Evolutionary conservation across 345 rosid genomes (phyloP).

Genomic region (Diplotaxis tenuifolia): DNA sequence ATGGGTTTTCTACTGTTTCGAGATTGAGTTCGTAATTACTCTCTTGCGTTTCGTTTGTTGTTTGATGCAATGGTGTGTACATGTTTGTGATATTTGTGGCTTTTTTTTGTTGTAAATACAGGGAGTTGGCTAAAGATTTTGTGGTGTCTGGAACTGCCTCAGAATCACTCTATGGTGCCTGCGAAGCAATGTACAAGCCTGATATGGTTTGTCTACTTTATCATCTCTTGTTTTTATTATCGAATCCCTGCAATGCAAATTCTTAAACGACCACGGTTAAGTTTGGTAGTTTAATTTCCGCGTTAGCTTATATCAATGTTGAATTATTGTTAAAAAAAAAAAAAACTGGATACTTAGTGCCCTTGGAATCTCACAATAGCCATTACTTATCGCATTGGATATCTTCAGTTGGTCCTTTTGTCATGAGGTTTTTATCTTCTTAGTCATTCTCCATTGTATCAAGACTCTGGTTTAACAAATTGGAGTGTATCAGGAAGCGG

Average conservation of each 20-base stretch:
- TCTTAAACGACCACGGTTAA: background rate
- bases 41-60: background rate
- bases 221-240: background rate
- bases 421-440: background rate
- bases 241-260: background rate
- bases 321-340: too few species aligned
- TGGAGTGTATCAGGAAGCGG: constrained; percentile 60
- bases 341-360: background rate
- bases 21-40: background rate
- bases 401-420: background rate
- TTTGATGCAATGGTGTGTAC: background rate
- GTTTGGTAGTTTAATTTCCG: background rate
- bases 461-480: constrained; percentile 4
- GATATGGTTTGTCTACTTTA: constrained; percentile 65
- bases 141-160: constrained; percentile 95
- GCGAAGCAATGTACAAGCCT: constrained; percentile 91
- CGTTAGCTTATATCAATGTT: background rate
- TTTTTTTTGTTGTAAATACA: constrained; percentile 23
- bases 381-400: background rate
- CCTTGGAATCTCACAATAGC: background rate
- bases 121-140: constrained; percentile 95
- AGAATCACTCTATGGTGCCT: constrained; percentile 94
- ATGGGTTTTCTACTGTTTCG: background rate
- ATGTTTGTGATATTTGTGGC: background rate
- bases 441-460: background rate